These are phyloP conservation scores for Geranium brycei DNA, from an alignment of 345 rosid species.

Conservation along the genomic window DNA sequence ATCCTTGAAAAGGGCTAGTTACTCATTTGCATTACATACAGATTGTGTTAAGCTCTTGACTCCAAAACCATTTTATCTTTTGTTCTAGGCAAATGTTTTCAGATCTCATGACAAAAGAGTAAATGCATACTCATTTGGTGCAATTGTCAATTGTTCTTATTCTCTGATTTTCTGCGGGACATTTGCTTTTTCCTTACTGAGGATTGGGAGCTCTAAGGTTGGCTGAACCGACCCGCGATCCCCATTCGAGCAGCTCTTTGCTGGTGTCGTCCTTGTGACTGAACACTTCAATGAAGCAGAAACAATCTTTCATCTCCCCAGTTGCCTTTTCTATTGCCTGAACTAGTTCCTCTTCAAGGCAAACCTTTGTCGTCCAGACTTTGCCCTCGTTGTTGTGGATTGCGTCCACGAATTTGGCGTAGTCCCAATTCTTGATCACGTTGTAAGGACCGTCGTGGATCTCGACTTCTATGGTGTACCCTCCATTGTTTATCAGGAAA, in stretches of 20 bases:
- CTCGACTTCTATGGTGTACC: slow-evolving; percentile 26
- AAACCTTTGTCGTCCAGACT: slow-evolving; percentile 30
- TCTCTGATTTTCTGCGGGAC: neutral
- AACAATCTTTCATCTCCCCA: slow-evolving; percentile 26
- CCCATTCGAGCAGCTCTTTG: slow-evolving; percentile 43
- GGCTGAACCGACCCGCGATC: slow-evolving; percentile 42
- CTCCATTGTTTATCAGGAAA: slow-evolving; percentile 27
- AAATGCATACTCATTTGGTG: slow-evolving; percentile 2
- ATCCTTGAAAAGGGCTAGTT: no score
- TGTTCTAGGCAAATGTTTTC: no score
- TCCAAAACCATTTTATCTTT: no score
- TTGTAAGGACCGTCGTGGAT: slow-evolving; percentile 30
- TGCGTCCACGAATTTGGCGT: slow-evolving; percentile 22
- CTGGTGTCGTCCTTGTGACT: slow-evolving; percentile 48
- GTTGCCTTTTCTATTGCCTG: slow-evolving; percentile 28
- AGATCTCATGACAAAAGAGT: no score
- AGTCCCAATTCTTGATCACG: slow-evolving; percentile 26
- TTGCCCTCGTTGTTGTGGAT: slow-evolving; percentile 24
- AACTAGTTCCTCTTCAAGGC: slow-evolving; percentile 24
- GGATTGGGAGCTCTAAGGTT: slow-evolving; percentile 42
- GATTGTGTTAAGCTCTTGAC: no score
- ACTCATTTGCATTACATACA: no score
- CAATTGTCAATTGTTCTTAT: neutral
- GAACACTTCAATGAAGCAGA: slow-evolving; percentile 43
- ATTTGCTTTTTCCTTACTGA: slow-evolving; percentile 14